Conservation (phyloP, 495 filamentous ascomycete species). For the Annulohypoxylon nitens region DNA sequence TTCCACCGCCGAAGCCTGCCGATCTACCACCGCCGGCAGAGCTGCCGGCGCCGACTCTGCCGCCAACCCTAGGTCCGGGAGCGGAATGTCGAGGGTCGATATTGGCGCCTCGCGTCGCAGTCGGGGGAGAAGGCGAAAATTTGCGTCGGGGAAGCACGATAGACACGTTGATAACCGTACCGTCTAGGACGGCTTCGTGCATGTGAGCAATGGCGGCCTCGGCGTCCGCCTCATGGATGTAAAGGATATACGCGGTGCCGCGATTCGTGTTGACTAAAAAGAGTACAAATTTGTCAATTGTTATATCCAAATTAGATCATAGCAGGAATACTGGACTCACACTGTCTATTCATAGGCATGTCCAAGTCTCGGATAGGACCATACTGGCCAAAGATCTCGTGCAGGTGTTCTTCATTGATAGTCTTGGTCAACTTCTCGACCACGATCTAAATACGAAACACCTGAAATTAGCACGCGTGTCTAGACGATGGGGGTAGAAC, state of each 20-base stretch:
- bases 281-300: background rate
- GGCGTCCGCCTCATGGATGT: conserved; percentile 79
- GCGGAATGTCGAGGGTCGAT: conserved; percentile 61
- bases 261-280: conserved; percentile 85
- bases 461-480: conserved; percentile 29
- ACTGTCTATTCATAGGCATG: conserved; percentile 87
- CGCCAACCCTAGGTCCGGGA: conserved; percentile 53
- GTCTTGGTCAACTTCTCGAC: conserved; percentile 98
- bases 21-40: conserved; percentile 46
- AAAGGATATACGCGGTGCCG: conserved; percentile 95
- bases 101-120: conserved; percentile 63
- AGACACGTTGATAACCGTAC: conserved; percentile 86
- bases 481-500: background rate
- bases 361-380: conserved; percentile 88
- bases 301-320: background rate
- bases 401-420: conserved; percentile 86
- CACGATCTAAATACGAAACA: conserved; percentile 75
- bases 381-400: conserved; percentile 92
- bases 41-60: conserved; percentile 51
- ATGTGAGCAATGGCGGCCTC: conserved; percentile 94
- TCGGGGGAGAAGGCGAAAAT: conserved; percentile 65
- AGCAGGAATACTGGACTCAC: conserved; percentile 63
- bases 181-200: conserved; percentile 98
- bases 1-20: conserved; percentile 43
- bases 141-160: conserved; percentile 90